Evolutionary conservation across 441 rosid genomes (phyloP), one percentile per base, ranked within the genome.

Genomic region (Syzygium malaccense): DNA sequence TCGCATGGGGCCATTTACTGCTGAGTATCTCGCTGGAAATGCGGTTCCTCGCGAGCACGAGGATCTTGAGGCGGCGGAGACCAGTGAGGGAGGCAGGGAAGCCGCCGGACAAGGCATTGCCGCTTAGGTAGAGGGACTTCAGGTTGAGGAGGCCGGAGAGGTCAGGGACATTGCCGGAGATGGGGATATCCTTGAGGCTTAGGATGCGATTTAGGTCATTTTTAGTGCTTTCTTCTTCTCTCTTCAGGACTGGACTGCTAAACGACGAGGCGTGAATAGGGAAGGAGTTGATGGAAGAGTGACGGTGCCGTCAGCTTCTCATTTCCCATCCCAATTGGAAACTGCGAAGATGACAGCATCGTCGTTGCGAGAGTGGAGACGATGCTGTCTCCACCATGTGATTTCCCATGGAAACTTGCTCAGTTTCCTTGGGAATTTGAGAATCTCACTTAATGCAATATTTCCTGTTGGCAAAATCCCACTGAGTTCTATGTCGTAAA

Each of bases 181-280:
- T 89, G 17, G 96, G 94, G 91, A 95, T 96, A 4, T 95, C 93
- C 89, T 98, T 96, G 94, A 98, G 94, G 89, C 98, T 96, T 87
- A 98, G 88, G 20, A 96, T 97, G 14, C 99, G 93, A 71, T 71
- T 71, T 12, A 49, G 83, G 83, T 71, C 83, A 71, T 71, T 71
- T 71, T 71, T 49, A 23, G 83, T 71, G 83, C 51, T 37, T 37
- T 71, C 83, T 45, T 13, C 83, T 71, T 37, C 49, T 71, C 51
- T 71, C 83, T 25, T 71, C 11, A 1, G 83, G 83, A 71, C 83
- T 11, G 83, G 18, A 71, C 17, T 71, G n/a, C 83, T 71, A 71
- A 71, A 41, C 83, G 83, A 71, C 83, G 41, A 37, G 83, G 83
- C 83, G n/a, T 25, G 83, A 37, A 71, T 5, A 71, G 49, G 28